Conservation (phyloP, 164 flowering plant genomes). For the Malania oleifera region DNA sequence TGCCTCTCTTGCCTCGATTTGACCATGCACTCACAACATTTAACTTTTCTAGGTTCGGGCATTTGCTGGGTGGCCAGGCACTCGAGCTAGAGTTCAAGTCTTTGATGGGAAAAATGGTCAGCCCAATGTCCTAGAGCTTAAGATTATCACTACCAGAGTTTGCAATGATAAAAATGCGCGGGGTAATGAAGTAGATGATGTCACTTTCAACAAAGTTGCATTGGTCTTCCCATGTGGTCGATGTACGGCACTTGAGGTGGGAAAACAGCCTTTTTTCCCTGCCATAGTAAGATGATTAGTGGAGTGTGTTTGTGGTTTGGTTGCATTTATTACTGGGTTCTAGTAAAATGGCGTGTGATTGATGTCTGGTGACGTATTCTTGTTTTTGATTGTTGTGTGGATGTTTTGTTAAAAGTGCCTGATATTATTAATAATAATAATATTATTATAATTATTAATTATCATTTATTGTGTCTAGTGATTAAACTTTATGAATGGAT, state of each 20-base stretch:
- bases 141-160: constrained; percentile 75
- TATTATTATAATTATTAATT: no score
- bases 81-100: constrained; percentile 59
- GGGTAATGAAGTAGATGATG: constrained; percentile 31
- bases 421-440: no score
- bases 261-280: background rate
- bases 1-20: constrained; percentile 6
- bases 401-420: no score
- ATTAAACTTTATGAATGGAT: no score
- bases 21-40: constrained; percentile 19
- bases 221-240: constrained; percentile 75
- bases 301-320: background rate
- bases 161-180: constrained; percentile 9
- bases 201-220: constrained; percentile 47
- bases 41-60: constrained; percentile 83
- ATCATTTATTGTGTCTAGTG: no score
- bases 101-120: constrained; percentile 31
- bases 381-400: no score
- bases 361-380: no score
- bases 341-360: no score
- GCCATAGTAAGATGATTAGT: no score
- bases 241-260: constrained; percentile 67
- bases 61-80: constrained; percentile 99
- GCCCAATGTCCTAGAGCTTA: constrained; percentile 47
- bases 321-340: background rate